Percentiles rank a stretch among this genome's conserved stretches.
Evolutionary conservation across 2,329 filamentous ascomycete genomes (phyloP).

Genomic region (Aspergillus puulaauensis): DNA sequence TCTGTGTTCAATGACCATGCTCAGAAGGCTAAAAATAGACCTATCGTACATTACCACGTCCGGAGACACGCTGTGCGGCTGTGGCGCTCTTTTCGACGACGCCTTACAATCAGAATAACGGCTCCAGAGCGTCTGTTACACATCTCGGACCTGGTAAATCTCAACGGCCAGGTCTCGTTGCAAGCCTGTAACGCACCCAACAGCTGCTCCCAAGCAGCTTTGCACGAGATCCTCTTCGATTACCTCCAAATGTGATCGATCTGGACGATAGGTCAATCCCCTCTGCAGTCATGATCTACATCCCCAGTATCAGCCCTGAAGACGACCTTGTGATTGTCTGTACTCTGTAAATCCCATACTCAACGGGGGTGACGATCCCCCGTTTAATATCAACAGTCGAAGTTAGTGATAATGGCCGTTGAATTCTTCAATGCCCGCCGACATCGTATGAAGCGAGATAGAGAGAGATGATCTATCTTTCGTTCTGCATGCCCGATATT

Average conservation of each 20-base stretch:
- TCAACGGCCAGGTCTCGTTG: background rate
- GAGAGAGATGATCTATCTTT: background rate
- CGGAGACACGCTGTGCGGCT: background rate
- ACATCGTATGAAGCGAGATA: background rate
- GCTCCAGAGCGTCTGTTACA: background rate
- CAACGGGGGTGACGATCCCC: background rate
- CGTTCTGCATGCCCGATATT: background rate
- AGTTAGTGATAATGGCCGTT: background rate
- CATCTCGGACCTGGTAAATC: background rate
- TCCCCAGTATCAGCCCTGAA: background rate
- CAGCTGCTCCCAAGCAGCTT: background rate
- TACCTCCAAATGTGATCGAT: slow-evolving; percentile 5
- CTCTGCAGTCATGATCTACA: background rate
- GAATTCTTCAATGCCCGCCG: background rate
- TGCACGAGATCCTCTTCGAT: background rate
- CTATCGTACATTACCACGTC: background rate
- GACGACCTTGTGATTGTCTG: background rate
- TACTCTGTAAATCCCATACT: background rate
- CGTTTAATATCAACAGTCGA: background rate
- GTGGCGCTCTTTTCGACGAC: background rate
- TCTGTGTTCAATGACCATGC: background rate
- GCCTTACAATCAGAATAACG: background rate
- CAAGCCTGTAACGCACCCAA: background rate
- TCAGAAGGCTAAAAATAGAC: slow-evolving; percentile 6
- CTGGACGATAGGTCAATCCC: slow-evolving; percentile 1